A percentile compares a stretch with the other conserved stretches of the same genome.
phyloP scores from a whole-genome alignment of 2,329 filamentous ascomycete genomes.

The Neopestalotiopsis sp. region DNA sequence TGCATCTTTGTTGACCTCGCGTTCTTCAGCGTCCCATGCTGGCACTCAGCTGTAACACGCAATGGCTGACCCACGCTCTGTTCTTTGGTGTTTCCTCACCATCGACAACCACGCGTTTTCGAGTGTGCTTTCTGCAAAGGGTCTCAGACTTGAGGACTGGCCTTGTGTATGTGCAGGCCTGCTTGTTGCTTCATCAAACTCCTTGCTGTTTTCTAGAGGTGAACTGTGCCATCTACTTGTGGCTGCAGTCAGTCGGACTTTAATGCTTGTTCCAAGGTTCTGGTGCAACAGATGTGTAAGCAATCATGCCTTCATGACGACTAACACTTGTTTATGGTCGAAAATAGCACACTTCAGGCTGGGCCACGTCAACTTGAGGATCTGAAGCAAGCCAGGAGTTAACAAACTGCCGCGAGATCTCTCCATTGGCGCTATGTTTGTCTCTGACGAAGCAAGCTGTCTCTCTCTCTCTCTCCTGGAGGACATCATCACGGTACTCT shows the following conservation, averaged over 20 bases:
- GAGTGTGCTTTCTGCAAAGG: too few relatives aligned
- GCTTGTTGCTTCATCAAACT: neutral
- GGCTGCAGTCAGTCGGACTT: constrained; percentile 1
- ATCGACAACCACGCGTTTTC: neutral
- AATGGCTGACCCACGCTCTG: constrained; percentile 6
- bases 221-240: constrained; percentile 3
- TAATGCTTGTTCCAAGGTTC: neutral
- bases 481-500: neutral
- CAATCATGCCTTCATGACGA: neutral
- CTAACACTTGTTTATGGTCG: neutral
- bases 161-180: neutral
- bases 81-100: neutral
- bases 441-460: neutral
- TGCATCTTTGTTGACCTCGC: constrained; percentile 2
- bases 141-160: neutral
- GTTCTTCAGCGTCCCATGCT: neutral
- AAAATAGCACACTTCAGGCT: neutral
- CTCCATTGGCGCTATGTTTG: neutral
- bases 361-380: constrained; percentile 15
- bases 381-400: constrained; percentile 11
- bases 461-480: neutral
- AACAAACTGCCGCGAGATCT: neutral
- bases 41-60: constrained; percentile 7
- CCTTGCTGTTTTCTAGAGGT: neutral
- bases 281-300: constrained; percentile 1